Evolutionary conservation across 2,329 filamentous ascomycete genomes (phyloP).

Genomic region (Microsporum canis): DNA sequence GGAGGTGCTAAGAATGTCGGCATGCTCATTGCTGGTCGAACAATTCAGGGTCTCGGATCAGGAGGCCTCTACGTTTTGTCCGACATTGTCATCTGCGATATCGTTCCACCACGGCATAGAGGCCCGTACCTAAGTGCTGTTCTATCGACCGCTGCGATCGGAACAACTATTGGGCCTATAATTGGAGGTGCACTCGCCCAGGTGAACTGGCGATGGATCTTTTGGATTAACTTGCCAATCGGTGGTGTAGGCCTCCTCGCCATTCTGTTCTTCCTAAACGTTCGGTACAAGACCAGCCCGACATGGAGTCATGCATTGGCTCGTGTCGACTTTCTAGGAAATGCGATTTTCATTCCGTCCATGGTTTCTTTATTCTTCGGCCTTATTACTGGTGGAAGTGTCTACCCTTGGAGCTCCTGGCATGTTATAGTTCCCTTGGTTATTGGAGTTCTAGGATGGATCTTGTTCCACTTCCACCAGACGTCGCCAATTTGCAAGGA

Average conservation of each 20-base stretch:
- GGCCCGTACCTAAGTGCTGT: constrained; percentile 27
- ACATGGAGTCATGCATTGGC: constrained; percentile 25
- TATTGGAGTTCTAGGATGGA: neutral
- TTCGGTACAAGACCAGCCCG: constrained; percentile 18
- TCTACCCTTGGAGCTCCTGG: constrained; percentile 6
- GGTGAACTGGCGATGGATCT: constrained; percentile 14
- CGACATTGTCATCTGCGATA: constrained; percentile 40
- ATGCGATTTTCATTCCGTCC: constrained; percentile 5
- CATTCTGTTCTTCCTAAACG: constrained; percentile 34
- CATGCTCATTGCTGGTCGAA: constrained; percentile 39
- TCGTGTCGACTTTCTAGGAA: constrained; percentile 5
- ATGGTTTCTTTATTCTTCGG: constrained; percentile 5
- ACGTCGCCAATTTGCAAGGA: neutral
- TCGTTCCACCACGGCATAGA: constrained; percentile 38
- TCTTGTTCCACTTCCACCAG: constrained; percentile 1
- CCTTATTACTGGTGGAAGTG: constrained; percentile 6
- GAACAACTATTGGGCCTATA: constrained; percentile 13
- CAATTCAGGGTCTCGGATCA: constrained; percentile 41
- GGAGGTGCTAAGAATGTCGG: constrained; percentile 35
- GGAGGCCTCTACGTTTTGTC: constrained; percentile 40
- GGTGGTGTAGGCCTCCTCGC: constrained; percentile 11
- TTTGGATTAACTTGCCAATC: constrained; percentile 11
- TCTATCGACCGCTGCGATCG: constrained; percentile 39
- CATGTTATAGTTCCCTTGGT: constrained; percentile 5
- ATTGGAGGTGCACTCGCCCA: constrained; percentile 15